A percentile compares a stretch with the other conserved stretches of the same genome.
Conservation (phyloP, 495 filamentous ascomycete genomes). For the Haplographium delicatum region DNA sequence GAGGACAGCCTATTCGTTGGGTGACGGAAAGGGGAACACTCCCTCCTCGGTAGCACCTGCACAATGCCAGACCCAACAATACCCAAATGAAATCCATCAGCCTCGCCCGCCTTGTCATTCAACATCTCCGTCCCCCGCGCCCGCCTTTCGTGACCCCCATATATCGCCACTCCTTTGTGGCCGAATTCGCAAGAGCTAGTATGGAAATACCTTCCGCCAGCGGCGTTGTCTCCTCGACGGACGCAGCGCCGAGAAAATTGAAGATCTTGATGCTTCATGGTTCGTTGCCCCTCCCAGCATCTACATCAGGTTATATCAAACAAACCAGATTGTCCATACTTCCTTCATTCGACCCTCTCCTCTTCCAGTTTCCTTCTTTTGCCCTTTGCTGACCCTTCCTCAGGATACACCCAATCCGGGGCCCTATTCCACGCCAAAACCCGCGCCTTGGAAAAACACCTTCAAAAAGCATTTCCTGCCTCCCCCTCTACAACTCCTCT, state of each 20-base stretch:
- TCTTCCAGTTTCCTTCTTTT: background rate
- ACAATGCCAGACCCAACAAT: background rate
- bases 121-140: background rate
- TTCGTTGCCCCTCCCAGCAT: slow-evolving; percentile 15
- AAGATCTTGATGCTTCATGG: slow-evolving; percentile 57
- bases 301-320: background rate
- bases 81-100: slow-evolving; percentile 2
- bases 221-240: slow-evolving; percentile 3
- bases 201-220: too few species aligned
- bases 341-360: background rate
- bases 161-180: too few species aligned
- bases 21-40: background rate
- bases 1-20: background rate
- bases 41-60: too few species aligned
- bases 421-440: slow-evolving; percentile 84
- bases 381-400: background rate
- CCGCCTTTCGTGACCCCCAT: too few species aligned
- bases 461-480: slow-evolving; percentile 63
- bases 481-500: background rate
- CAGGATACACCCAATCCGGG: slow-evolving; percentile 89
- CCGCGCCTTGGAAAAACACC: slow-evolving; percentile 73
- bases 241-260: slow-evolving; percentile 27
- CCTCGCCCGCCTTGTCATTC: slow-evolving; percentile 10
- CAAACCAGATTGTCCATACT: too few species aligned
- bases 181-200: too few species aligned